Conservation (phyloP, 2,329 filamentous ascomycete species). For the Cladosporium phlei region DNA sequence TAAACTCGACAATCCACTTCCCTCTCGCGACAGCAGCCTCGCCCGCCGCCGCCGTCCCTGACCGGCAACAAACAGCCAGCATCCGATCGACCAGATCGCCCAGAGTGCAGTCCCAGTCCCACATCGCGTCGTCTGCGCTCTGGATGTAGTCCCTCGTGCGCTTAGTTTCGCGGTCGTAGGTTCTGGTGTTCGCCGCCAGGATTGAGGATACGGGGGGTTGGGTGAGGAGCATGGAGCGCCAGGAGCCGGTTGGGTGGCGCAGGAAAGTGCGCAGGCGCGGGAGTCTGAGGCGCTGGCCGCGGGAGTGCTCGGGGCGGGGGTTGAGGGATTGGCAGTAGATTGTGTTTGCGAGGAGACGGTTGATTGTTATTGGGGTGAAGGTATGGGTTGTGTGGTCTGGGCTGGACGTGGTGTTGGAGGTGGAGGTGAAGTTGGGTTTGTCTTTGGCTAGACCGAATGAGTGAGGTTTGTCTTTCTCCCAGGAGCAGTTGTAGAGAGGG, state of each 20-base stretch:
- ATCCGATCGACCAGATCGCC: background rate
- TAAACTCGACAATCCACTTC: background rate
- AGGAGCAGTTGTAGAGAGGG: background rate
- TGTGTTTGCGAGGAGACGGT: background rate
- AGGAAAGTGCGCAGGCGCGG: background rate
- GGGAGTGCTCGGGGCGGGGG: background rate
- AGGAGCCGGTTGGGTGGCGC: background rate
- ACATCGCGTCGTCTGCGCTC: background rate
- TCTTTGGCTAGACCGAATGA: background rate
- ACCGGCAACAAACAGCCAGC: background rate
- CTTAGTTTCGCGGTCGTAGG: no score
- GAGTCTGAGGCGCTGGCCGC: background rate
- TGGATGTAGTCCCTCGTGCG: no score
- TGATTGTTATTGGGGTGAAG: background rate
- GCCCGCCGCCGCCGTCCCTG: no score
- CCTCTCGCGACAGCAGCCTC: background rate
- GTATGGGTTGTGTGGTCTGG: background rate
- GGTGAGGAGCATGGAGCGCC: background rate
- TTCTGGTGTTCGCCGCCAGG: background rate
- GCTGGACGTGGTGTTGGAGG: background rate
- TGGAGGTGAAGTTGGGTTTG: background rate
- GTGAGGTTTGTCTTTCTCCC: background rate
- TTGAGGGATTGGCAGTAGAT: background rate
- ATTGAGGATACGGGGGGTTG: background rate
- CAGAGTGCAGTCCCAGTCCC: background rate